Evolutionary conservation across 2,329 filamentous ascomycete species (phyloP).

Genomic region (Diaporthe aspalathi): DNA sequence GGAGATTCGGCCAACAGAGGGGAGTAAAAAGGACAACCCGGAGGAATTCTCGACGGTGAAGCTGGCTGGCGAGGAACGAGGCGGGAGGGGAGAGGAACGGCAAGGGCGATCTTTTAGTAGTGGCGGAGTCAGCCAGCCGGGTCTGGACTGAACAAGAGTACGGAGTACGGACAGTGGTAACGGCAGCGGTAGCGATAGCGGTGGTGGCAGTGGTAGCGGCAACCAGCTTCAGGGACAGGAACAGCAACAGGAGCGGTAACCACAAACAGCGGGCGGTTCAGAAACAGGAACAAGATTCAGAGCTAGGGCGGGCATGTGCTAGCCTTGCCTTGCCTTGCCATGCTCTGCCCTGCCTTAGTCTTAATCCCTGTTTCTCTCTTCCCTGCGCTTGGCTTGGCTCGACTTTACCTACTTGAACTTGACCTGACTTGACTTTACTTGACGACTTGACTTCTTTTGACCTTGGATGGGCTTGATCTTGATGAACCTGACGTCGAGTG

Average conservation of each 20-base stretch:
- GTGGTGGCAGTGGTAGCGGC: background rate
- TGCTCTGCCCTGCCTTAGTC: background rate
- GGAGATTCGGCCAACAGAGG: constrained; percentile 14
- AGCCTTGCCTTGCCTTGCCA: background rate
- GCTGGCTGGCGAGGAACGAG: constrained; percentile 26
- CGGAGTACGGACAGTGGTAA: too few relatives aligned
- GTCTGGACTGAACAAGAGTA: constrained; percentile 29
- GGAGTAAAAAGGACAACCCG: constrained; percentile 27
- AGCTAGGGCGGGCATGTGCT: background rate
- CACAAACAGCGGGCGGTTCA: too few relatives aligned
- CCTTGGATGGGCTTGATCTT: background rate
- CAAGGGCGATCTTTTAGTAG: constrained; percentile 36
- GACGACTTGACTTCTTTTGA: too few relatives aligned
- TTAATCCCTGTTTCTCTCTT: background rate
- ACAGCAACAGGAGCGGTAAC: too few relatives aligned
- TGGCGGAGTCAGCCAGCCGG: constrained; percentile 20
- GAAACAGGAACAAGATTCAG: constrained; percentile 21
- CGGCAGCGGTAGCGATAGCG: too few relatives aligned
- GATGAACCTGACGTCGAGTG: background rate
- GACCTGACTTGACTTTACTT: background rate
- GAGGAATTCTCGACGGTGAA: constrained; percentile 37
- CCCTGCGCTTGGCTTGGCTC: background rate
- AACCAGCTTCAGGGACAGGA: constrained; percentile 1
- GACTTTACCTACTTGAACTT: background rate
- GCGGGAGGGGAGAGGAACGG: constrained; percentile 24